These are phyloP conservation scores for Suillus weaverae DNA, from an alignment of 768 basidiomycete genomes.

Conservation along the genomic window DNA sequence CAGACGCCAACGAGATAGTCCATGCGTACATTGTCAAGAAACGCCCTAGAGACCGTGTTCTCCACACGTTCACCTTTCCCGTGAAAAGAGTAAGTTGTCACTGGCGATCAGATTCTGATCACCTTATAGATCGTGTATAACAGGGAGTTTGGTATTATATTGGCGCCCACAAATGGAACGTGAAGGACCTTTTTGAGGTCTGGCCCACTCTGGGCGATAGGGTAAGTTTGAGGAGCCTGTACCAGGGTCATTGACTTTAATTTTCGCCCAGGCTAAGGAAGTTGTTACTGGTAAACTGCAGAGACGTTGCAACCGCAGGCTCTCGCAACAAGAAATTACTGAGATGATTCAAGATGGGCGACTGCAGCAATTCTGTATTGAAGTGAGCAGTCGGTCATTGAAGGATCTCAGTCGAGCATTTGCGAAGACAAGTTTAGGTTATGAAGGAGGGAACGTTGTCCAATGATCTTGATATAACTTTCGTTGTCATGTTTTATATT, in stretches of 20 bases:
- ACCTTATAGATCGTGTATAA: constrained; percentile 9
- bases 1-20: constrained; percentile 33
- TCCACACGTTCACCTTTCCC: constrained; percentile 56
- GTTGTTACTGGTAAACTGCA: constrained; percentile 36
- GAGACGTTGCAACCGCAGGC: constrained; percentile 34
- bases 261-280: constrained; percentile 29
- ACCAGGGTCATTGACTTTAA: constrained; percentile 11
- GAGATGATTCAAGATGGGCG: constrained; percentile 39
- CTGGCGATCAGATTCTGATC: constrained; percentile 4
- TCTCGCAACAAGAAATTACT: constrained; percentile 35
- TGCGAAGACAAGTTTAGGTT: constrained; percentile 12
- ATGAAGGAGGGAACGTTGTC: neutral
- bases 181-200: constrained; percentile 30
- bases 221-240: constrained; percentile 26
- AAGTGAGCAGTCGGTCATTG: constrained; percentile 31
- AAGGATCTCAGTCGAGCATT: constrained; percentile 23
- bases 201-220: constrained; percentile 41
- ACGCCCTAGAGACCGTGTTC: constrained; percentile 22
- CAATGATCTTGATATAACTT: neutral
- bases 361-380: constrained; percentile 47
- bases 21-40: constrained; percentile 33
- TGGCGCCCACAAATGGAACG: constrained; percentile 47
- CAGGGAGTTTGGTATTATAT: constrained; percentile 53
- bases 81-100: constrained; percentile 40
- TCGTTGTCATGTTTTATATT: neutral